These are phyloP conservation scores for Pseudomassariella vexata DNA, from an alignment of 2,329 filamentous ascomycete genomes.

Conservation along the genomic window DNA sequence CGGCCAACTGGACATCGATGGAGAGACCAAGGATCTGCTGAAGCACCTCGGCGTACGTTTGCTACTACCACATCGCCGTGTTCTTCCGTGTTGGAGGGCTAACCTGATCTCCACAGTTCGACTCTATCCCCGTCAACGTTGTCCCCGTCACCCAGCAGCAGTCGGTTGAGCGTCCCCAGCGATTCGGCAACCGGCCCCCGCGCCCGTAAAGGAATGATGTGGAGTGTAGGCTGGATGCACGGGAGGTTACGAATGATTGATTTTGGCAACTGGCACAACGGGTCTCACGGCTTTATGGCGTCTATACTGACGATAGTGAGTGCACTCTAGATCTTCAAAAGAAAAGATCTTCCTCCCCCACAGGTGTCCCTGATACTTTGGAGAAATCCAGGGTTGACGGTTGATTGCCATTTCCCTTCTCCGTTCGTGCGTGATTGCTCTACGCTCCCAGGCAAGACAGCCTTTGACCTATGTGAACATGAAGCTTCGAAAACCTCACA, in stretches of 20 bases:
- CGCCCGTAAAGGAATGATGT: constrained; percentile 8
- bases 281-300: constrained; percentile 43
- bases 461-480: no score
- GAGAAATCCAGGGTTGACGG: constrained; percentile 62
- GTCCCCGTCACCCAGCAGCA: constrained; percentile 86
- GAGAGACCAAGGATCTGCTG: constrained; percentile 97
- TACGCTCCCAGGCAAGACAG: no score
- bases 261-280: constrained; percentile 37
- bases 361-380: constrained; percentile 88
- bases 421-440: no score
- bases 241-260: constrained; percentile 17
- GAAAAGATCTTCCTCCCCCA: constrained; percentile 53
- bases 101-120: constrained; percentile 61
- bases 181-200: constrained; percentile 62
- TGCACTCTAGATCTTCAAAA: constrained; percentile 53
- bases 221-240: constrained; percentile 2
- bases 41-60: constrained; percentile 95
- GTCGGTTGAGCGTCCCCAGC: constrained; percentile 70
- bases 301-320: constrained; percentile 52
- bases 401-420: constrained; percentile 76
- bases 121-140: constrained; percentile 95
- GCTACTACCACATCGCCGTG: not conserved
- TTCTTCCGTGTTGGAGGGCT: no score
- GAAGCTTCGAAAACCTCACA: no score
- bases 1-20: constrained; percentile 90